These are phyloP conservation scores for Lablab purpureus DNA, from an alignment of 306 rosid genomes.

Conservation along the genomic window DNA sequence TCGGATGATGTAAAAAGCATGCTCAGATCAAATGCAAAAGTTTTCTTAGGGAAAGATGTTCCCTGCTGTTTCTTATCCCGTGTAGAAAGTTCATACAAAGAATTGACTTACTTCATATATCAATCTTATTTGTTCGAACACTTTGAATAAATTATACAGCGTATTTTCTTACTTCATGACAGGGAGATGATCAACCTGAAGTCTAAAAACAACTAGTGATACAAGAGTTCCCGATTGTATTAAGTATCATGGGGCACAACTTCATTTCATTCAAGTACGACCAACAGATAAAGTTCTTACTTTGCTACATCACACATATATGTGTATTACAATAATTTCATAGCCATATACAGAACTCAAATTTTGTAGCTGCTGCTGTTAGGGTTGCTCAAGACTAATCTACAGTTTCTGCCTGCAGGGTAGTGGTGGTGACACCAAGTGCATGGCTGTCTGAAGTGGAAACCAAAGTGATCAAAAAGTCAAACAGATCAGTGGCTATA, in stretches of 20 bases:
- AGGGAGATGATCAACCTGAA: too few relatives aligned
- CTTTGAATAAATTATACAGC: too few relatives aligned
- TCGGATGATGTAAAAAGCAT: slow-evolving; percentile 68
- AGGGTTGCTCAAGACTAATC: neutral
- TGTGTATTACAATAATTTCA: slow-evolving; percentile 7
- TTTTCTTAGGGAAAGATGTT: slow-evolving; percentile 80
- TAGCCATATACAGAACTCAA: slow-evolving; percentile 21
- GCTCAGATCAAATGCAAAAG: slow-evolving; percentile 71
- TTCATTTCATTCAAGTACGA: slow-evolving; percentile 3
- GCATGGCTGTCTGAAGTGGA: slow-evolving; percentile 39
- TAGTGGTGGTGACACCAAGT: neutral
- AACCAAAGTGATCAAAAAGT: slow-evolving; percentile 69
- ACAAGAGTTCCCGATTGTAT: neutral
- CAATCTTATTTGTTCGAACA: too few relatives aligned
- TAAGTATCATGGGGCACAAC: neutral
- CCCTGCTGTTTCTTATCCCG: slow-evolving; percentile 89
- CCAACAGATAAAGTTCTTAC: neutral
- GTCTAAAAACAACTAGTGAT: too few relatives aligned
- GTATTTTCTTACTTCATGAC: too few relatives aligned
- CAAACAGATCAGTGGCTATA: slow-evolving; percentile 68
- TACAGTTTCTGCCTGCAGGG: slow-evolving; percentile 19
- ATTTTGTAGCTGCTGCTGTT: neutral
- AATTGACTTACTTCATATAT: too few relatives aligned
- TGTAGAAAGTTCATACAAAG: slow-evolving; percentile 67
- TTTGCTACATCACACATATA: neutral